phyloP scores from a whole-genome alignment of 2,329 filamentous ascomycete species.

The Gnomoniopsis sp. region DNA sequence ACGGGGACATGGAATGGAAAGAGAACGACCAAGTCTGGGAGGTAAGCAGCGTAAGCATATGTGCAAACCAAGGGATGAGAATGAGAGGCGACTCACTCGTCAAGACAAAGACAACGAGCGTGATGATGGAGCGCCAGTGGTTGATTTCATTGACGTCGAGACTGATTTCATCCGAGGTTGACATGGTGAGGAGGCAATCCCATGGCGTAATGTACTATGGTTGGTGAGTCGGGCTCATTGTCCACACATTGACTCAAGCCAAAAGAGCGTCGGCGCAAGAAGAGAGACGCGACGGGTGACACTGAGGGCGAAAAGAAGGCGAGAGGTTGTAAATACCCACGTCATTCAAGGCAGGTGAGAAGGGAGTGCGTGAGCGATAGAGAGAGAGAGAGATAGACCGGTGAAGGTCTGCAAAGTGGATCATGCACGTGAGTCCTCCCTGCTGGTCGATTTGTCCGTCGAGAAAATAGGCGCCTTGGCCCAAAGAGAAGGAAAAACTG shows the following conservation, averaged over 20 bases:
- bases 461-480: too few species aligned
- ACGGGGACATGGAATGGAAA: slow-evolving; percentile 67
- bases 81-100: slow-evolving; percentile 56
- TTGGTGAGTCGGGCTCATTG: background rate
- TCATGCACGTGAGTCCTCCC: too few species aligned
- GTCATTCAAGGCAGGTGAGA: too few species aligned
- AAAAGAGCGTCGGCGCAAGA: background rate
- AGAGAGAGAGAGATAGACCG: too few species aligned
- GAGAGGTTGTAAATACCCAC: too few species aligned
- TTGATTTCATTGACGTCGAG: slow-evolving; percentile 54
- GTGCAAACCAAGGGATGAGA: background rate
- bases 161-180: slow-evolving; percentile 18
- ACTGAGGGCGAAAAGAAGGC: too few species aligned
- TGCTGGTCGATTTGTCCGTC: too few species aligned
- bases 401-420: too few species aligned
- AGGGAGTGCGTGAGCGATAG: too few species aligned
- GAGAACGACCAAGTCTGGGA: slow-evolving; percentile 62
- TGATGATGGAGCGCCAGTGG: slow-evolving; percentile 67
- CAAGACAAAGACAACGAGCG: slow-evolving; percentile 64
- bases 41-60: background rate
- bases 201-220: background rate
- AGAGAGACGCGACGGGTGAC: too few species aligned
- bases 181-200: slow-evolving; percentile 10
- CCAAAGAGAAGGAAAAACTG: too few species aligned
- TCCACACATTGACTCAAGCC: background rate